phyloP scores from a whole-genome alignment of 768 basidiomycete genomes.

The Mycena indigotica region DNA sequence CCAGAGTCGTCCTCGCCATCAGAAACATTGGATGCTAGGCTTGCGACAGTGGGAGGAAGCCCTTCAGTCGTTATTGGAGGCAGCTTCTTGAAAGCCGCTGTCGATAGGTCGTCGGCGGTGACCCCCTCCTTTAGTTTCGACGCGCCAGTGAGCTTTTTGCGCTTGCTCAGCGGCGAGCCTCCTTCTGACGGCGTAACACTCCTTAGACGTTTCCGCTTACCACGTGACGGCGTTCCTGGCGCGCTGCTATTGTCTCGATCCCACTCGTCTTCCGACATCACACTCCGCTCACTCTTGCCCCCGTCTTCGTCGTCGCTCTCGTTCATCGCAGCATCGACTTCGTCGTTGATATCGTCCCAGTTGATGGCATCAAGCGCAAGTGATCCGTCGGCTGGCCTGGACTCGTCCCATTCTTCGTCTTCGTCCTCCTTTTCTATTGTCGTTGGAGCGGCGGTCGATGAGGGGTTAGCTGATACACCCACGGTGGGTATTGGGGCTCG shows the following conservation, averaged over 20 bases:
- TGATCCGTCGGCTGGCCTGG: not conserved
- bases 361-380: conserved; percentile 66
- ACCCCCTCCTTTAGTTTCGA: conserved; percentile 73
- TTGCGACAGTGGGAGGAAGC: conserved; percentile 2
- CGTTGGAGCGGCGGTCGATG: conserved; percentile 20
- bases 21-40: conserved; percentile 17
- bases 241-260: conserved; percentile 38
- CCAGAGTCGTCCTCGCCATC: conserved; percentile 37
- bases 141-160: conserved; percentile 71
- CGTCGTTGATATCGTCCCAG: conserved; percentile 84
- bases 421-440: not conserved
- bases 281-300: conserved; percentile 38
- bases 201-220: conserved; percentile 68
- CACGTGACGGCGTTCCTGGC: conserved; percentile 44
- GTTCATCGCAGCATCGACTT: conserved; percentile 85
- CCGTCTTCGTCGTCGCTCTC: conserved; percentile 70
- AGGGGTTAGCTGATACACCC: conserved; percentile 50
- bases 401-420: conserved; percentile 2
- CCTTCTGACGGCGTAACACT: conserved; percentile 68
- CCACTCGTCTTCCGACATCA: conserved; percentile 56
- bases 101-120: conserved; percentile 51
- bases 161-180: conserved; percentile 73
- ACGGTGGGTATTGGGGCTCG: conserved; percentile 40
- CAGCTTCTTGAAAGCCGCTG: not conserved
- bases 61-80: not conserved